phyloP scores from a whole-genome alignment of 768 basidiomycete genomes.

The Heimioporus sp. region DNA sequence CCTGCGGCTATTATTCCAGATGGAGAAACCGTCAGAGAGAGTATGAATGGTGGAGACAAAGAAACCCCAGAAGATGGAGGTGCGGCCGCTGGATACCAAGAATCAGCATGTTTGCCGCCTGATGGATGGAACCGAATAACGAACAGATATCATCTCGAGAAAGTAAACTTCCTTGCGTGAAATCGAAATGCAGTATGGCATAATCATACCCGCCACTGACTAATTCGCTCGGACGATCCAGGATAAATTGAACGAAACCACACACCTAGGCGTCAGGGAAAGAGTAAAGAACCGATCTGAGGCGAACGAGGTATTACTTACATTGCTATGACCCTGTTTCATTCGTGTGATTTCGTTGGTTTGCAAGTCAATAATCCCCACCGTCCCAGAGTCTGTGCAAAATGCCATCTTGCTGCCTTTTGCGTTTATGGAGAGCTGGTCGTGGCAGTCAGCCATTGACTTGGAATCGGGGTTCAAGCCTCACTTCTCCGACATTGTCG shows the following conservation, averaged over 20 bases:
- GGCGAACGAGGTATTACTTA: constrained; percentile 33
- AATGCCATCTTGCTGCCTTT: constrained; percentile 59
- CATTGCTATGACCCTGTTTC: constrained; percentile 62
- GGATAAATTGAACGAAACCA: constrained; percentile 67
- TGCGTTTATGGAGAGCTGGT: constrained; percentile 61
- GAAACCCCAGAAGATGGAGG: constrained; percentile 47
- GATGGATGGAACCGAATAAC: constrained; percentile 8
- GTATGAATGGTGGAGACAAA: constrained; percentile 73
- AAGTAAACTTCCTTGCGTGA: constrained; percentile 49
- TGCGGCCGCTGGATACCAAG: constrained; percentile 32
- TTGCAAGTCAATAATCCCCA: constrained; percentile 63
- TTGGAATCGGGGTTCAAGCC: not conserved
- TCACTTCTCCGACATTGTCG: constrained; percentile 70
- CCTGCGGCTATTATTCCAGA: constrained; percentile 65
- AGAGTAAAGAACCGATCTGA: not conserved
- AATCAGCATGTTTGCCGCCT: not conserved
- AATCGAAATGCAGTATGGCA: constrained; percentile 66
- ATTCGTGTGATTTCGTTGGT: constrained; percentile 49
- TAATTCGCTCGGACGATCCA: constrained; percentile 65
- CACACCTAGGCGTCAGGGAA: constrained; percentile 52
- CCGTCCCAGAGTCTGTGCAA: constrained; percentile 64
- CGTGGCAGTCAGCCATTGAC: constrained; percentile 30
- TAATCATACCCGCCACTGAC: constrained; percentile 80
- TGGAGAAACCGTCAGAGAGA: constrained; percentile 56
- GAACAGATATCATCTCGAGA: constrained; percentile 61